Evolutionary conservation across 2,329 filamentous ascomycete genomes (phyloP), one percentile per base, ranked within the genome.

Genomic region (Penicillium sp.): DNA sequence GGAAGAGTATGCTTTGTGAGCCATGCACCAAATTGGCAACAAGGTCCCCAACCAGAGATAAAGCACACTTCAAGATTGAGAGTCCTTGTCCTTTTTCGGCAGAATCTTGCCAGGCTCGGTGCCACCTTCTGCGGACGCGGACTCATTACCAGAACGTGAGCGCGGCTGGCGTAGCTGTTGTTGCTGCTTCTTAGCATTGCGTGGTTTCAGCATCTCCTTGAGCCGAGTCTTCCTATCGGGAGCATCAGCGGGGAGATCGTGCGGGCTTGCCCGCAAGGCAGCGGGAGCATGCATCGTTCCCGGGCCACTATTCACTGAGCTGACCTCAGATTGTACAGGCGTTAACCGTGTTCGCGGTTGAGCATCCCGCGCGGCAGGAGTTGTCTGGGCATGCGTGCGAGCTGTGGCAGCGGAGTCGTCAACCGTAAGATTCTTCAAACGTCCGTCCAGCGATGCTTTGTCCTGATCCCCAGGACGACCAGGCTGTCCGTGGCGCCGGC

Each of bases 151-250:
- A 25, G 28, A 23, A 18, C 9, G 19, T 17, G 7, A 14, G 26
- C 26, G n/a, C n/a, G n/a, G n/a, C n/a, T n/a, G n/a, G n/a, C 11
- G 21, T 25, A 7, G 11, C 21, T 25, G 10, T 15, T 31, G 16
- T 18, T 31, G 28, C 39, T 44, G 43, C 33, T 53, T 54, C 30
- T 49, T 56, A 10, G n/a, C 16, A n/a, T 32, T 39, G 14, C 45
- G 43, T 17, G 47, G 37, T 20, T 49, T 49, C 1, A 56, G 29
- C 23, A 54, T 51, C 17, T 50, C 51, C 23, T 50, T 53, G 1
- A 56, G 19, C 9, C 50, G 46, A 21, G 30, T 47, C 2, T 49
- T 53, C 29, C 45, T 50, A n/a, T 37, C 36, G 8, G 47, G 16
- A n/a, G 20, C 23, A 18, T 53, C 46, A 3, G 33, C 20, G 9